Conservation (phyloP, 768 basidiomycete genomes). For the Mycena vitilis region DNA sequence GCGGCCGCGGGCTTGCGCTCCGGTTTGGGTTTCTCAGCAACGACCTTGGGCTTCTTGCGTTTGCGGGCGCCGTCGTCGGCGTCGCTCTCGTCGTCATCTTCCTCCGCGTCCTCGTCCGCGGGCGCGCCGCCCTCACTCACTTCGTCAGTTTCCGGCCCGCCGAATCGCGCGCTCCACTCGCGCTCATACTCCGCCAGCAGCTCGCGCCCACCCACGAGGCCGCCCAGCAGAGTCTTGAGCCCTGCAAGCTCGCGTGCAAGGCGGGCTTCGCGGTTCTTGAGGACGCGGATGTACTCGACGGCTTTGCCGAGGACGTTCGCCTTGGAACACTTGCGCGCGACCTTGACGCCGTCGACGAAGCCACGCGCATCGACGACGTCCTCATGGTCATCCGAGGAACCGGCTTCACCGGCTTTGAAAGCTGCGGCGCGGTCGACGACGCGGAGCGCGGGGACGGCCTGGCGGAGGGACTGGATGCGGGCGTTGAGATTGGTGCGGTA, state of each 20-base stretch:
- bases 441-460: slow-evolving; percentile 86
- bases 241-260: slow-evolving; percentile 83
- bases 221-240: slow-evolving; percentile 72
- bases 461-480: slow-evolving; percentile 82
- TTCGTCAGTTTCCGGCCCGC: slow-evolving; percentile 81
- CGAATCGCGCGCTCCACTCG: slow-evolving; percentile 79
- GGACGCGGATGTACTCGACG: slow-evolving; percentile 90
- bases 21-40: too few relatives aligned
- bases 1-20: too few relatives aligned
- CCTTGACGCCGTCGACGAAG: slow-evolving; percentile 92
- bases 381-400: slow-evolving; percentile 50
- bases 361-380: slow-evolving; percentile 85
- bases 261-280: slow-evolving; percentile 82
- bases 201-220: slow-evolving; percentile 80
- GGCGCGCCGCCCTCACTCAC: slow-evolving; percentile 65
- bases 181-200: slow-evolving; percentile 81
- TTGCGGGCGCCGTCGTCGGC: slow-evolving; percentile 62
- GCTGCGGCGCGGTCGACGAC: slow-evolving; percentile 57
- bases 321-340: slow-evolving; percentile 91
- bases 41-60: slow-evolving; percentile 73
- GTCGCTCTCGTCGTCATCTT: slow-evolving; percentile 66
- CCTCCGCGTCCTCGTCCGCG: slow-evolving; percentile 65
- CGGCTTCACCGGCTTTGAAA: slow-evolving; percentile 44
- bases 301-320: slow-evolving; percentile 92
- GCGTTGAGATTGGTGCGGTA: slow-evolving; percentile 92